A percentile compares a stretch with the other conserved stretches of the same genome.
Conservation (phyloP, 139 green algal genomes). For the Haematococcus sp. region DNA sequence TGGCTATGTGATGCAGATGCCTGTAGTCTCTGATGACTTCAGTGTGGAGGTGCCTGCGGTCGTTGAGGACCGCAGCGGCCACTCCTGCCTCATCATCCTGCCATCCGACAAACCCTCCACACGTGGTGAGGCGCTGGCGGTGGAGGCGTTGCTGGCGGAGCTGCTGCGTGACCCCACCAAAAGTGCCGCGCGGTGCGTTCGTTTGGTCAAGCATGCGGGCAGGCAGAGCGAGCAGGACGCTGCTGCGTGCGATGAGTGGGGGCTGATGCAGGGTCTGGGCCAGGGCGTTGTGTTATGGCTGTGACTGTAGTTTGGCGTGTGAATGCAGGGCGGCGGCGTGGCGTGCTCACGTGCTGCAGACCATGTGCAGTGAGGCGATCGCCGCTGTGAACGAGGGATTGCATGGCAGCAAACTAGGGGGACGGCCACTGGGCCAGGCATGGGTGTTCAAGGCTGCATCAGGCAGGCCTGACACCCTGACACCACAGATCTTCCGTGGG, state of each 20-base stretch:
- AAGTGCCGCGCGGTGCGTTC: conserved; percentile 7
- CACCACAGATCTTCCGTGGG: neutral
- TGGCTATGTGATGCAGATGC: conserved; percentile 23
- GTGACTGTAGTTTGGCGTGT: no score
- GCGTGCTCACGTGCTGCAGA: conserved; percentile 29
- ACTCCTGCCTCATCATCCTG: conserved; percentile 55
- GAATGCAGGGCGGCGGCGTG: conserved; percentile 32
- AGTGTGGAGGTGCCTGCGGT: conserved; percentile 33
- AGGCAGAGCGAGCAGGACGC: conserved; percentile 8
- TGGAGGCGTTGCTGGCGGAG: conserved; percentile 33
- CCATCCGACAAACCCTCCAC: conserved; percentile 53
- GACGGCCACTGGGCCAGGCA: neutral
- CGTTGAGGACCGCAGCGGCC: conserved; percentile 27
- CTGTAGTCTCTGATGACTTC: neutral
- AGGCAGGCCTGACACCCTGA: neutral
- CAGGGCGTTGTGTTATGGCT: no score
- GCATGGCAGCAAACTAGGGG: neutral
- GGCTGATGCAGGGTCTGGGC: no score
- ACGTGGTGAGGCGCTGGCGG: conserved; percentile 29
- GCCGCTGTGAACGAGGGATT: conserved; percentile 4
- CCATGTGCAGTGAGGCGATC: conserved; percentile 35
- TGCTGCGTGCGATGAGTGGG: no score
- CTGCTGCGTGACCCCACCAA: conserved; percentile 37
- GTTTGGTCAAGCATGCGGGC: neutral
- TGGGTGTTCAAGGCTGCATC: neutral